These are phyloP conservation scores for Aspergillus oerlinghausenensis DNA, from an alignment of 2,329 filamentous ascomycete species.

Conservation along the genomic window DNA sequence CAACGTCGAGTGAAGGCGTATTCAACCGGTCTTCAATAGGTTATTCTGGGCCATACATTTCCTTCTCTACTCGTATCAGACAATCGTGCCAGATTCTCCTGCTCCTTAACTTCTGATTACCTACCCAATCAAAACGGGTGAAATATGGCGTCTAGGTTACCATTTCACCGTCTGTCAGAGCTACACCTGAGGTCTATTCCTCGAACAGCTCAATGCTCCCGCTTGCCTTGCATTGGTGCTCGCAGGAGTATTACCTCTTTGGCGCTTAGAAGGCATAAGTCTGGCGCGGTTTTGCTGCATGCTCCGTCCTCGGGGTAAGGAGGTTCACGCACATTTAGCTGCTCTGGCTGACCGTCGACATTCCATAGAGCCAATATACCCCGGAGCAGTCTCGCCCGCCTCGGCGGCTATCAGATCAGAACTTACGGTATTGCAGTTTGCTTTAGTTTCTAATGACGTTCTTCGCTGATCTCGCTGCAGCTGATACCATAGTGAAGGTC, in stretches of 20 bases:
- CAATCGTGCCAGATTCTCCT: background rate
- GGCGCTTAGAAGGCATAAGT: conserved; percentile 16
- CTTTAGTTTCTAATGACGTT: background rate
- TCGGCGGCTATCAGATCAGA: conserved; percentile 29
- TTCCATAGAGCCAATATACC: conserved; percentile 21
- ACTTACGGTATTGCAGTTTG: conserved; percentile 29
- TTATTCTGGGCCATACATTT: background rate
- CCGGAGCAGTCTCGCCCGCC: conserved; percentile 17
- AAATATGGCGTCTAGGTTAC: conserved; percentile 38
- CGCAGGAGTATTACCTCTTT: conserved; percentile 25
- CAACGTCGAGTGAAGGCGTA: background rate
- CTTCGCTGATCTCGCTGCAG: conserved; percentile 34
- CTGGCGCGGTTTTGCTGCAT: conserved; percentile 22
- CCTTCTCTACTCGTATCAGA: background rate
- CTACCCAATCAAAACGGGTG: background rate
- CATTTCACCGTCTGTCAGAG: conserved; percentile 30
- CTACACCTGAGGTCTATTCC: conserved; percentile 28
- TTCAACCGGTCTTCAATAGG: background rate
- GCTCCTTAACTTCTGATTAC: background rate
- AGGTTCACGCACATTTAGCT: background rate
- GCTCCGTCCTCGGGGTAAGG: conserved; percentile 23
- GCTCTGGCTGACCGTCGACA: background rate
- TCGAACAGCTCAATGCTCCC: conserved; percentile 24
- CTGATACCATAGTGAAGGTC: conserved; percentile 85
- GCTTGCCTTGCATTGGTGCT: conserved; percentile 14